Conservation (phyloP, 371 early-diverging fungal species). For the Umbelopsis sp. region DNA sequence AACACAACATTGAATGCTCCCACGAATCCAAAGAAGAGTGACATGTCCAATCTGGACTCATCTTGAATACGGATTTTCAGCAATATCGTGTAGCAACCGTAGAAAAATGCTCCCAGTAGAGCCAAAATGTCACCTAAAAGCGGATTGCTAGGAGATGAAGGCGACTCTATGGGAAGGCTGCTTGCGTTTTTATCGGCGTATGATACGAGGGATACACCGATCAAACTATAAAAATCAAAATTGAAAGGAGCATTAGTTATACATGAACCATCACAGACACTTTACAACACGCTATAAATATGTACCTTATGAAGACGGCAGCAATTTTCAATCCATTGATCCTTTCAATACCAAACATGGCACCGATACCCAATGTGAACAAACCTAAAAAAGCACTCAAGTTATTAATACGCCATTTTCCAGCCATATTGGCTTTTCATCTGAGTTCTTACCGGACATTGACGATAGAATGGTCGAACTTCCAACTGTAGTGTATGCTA, state of each 20-base stretch:
- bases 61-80: conserved; percentile 72
- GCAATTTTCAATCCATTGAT: conserved; percentile 57
- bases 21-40: conserved; percentile 83
- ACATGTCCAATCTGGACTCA: conserved; percentile 74
- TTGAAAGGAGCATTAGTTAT: conserved; percentile 8
- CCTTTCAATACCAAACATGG: conserved; percentile 64
- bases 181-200: conserved; percentile 36
- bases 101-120: conserved; percentile 73
- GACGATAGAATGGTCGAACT: conserved; percentile 80
- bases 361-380: conserved; percentile 77
- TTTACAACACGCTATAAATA: not conserved
- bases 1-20: conserved; percentile 75
- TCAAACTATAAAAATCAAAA: conserved; percentile 36
- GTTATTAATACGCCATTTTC: not conserved
- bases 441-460: conserved; percentile 58
- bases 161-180: not conserved
- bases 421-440: no score
- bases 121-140: conserved; percentile 76
- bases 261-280: not conserved
- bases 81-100: conserved; percentile 79
- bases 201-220: conserved; percentile 64
- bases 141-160: conserved; percentile 20
- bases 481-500: conserved; percentile 82
- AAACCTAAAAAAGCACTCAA: conserved; percentile 38
- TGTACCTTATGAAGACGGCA: conserved; percentile 62